Evolutionary conservation across 1,139 yeast genomes (phyloP).

Genomic region (Debaryomycetaceae sp.): DNA sequence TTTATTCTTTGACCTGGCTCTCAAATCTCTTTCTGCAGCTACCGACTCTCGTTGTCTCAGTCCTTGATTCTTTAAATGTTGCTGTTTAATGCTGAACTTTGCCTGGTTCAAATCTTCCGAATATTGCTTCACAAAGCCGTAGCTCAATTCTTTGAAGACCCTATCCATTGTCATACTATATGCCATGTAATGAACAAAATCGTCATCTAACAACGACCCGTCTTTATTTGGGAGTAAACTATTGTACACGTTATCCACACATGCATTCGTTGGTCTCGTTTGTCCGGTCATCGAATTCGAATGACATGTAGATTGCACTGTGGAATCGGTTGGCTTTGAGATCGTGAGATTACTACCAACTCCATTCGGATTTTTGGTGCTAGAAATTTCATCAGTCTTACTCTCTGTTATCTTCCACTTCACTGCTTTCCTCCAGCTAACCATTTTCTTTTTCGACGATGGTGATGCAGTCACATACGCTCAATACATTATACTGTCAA

Average conservation of each 20-base stretch:
- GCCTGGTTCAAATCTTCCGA: background rate
- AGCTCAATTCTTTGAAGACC: background rate
- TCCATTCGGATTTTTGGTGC: too few species aligned
- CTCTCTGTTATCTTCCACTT: background rate
- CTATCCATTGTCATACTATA: background rate
- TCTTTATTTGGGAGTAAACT: too few species aligned
- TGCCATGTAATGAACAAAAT: background rate
- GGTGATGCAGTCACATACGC: too few species aligned
- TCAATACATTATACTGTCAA: background rate
- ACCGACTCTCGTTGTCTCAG: background rate
- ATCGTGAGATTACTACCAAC: background rate
- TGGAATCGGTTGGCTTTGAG: background rate
- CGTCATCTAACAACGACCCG: background rate
- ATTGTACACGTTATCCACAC: background rate
- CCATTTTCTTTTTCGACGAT: background rate
- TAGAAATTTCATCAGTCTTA: too few species aligned
- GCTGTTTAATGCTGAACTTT: background rate
- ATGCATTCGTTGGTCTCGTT: background rate
- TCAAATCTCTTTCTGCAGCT: background rate
- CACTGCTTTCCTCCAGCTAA: background rate
- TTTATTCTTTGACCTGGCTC: background rate
- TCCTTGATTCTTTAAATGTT: background rate
- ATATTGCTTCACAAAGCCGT: background rate
- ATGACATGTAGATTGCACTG: background rate
- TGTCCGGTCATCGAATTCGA: background rate